These are phyloP conservation scores for Didymosphaeria variabile DNA, from an alignment of 2,329 filamentous ascomycete species.

Conservation along the genomic window DNA sequence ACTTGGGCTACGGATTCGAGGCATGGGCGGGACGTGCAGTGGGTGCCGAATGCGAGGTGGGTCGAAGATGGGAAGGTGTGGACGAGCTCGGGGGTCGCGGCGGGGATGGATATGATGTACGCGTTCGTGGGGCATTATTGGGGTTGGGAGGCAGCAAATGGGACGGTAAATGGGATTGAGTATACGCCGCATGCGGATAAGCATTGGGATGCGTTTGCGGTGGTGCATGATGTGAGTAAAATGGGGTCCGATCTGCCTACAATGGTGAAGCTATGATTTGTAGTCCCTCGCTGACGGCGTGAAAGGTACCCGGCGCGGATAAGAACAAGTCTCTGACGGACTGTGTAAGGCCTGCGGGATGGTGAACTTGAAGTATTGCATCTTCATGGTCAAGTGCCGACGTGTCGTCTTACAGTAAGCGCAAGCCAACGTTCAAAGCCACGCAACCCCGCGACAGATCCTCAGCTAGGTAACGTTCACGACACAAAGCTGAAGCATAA, in stretches of 20 bases:
- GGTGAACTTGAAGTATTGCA: neutral
- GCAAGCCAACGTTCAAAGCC: neutral
- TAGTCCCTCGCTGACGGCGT: neutral
- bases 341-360: conserved; percentile 11
- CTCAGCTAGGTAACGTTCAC: neutral
- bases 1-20: conserved; percentile 46
- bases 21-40: conserved; percentile 61
- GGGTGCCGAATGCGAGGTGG: conserved; percentile 69
- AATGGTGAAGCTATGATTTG: too few species aligned
- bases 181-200: conserved; percentile 62
- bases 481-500: neutral
- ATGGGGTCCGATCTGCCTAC: too few species aligned
- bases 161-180: conserved; percentile 61
- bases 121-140: conserved; percentile 62
- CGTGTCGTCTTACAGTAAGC: neutral
- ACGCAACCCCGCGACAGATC: neutral
- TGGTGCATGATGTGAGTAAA: conserved; percentile 28
- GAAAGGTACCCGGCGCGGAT: conserved; percentile 15
- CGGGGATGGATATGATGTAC: conserved; percentile 67
- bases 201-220: conserved; percentile 62
- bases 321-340: conserved; percentile 15
- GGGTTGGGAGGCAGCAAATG: conserved; percentile 58
- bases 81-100: conserved; percentile 68
- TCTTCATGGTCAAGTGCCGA: neutral
- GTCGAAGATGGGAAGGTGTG: conserved; percentile 70